Conservation (phyloP, 164 flowering plant genomes). For the Cinnamomum micranthum region DNA sequence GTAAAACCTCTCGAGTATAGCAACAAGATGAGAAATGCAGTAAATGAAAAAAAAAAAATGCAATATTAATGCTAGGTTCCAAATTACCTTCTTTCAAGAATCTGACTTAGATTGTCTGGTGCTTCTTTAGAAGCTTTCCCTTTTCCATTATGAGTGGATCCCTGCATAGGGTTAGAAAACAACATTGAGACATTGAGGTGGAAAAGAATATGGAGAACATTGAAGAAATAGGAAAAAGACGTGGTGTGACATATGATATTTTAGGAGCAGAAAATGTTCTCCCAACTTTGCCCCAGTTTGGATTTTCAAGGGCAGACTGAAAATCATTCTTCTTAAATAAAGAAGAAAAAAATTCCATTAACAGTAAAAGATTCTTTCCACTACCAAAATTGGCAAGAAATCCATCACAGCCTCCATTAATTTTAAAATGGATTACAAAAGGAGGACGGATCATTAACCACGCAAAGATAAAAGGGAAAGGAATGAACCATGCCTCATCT, state of each 20-base stretch:
- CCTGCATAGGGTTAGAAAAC: constrained; percentile 20
- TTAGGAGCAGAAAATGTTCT: not conserved
- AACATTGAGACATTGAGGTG: not conserved
- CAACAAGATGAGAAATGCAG: not conserved
- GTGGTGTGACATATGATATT: not conserved
- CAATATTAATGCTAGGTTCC: not conserved
- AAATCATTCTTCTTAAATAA: not conserved
- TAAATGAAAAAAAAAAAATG: not conserved
- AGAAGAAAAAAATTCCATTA: not conserved
- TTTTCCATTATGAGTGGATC: constrained; percentile 12
- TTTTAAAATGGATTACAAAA: not conserved
- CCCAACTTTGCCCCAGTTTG: not conserved
- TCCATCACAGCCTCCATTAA: too few species aligned
- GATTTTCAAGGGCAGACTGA: not conserved
- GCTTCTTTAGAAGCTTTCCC: constrained; percentile 11
- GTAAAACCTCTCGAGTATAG: not conserved
- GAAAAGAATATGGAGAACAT: not conserved
- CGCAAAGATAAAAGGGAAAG: not conserved
- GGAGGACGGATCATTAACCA: not conserved
- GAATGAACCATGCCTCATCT: too few species aligned
- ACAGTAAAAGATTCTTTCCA: not conserved
- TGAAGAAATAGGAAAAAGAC: not conserved
- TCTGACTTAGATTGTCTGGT: constrained; percentile 16
- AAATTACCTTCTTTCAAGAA: constrained; percentile 32
- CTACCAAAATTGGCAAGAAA: not conserved